A percentile compares a stretch with the other conserved stretches of the same genome.
Conservation (phyloP, 2,329 filamentous ascomycete genomes). For the Paramyrothecium sp. region DNA sequence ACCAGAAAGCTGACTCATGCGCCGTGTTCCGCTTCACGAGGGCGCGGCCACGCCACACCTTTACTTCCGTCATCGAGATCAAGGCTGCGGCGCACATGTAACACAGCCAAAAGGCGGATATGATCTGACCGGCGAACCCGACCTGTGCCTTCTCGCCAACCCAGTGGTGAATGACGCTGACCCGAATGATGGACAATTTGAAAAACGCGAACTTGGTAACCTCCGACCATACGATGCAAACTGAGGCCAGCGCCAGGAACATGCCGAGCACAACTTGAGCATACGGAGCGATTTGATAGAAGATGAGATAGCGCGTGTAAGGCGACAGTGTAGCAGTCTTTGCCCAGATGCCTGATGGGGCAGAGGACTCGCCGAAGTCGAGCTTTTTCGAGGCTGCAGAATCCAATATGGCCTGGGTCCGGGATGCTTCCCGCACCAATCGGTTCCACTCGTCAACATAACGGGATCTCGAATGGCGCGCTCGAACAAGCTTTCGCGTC, state of each 20-base stretch:
- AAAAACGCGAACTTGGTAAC: slow-evolving; percentile 80
- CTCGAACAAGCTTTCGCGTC: slow-evolving; percentile 76
- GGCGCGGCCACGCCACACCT: slow-evolving; percentile 95
- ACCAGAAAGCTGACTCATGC: slow-evolving; percentile 93
- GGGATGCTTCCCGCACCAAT: slow-evolving; percentile 70
- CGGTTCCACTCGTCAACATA: slow-evolving; percentile 85
- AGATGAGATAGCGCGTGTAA: slow-evolving; percentile 74
- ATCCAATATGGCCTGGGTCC: slow-evolving; percentile 80
- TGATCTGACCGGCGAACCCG: slow-evolving; percentile 81
- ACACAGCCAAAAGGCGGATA: slow-evolving; percentile 83
- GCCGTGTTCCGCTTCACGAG: slow-evolving; percentile 89
- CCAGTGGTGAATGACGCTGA: slow-evolving; percentile 73
- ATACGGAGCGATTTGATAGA: slow-evolving; percentile 72
- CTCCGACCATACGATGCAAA: slow-evolving; percentile 90
- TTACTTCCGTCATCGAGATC: slow-evolving; percentile 84
- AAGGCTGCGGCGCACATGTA: slow-evolving; percentile 96
- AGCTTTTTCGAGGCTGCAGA: slow-evolving; percentile 78
- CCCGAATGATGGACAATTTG: slow-evolving; percentile 66
- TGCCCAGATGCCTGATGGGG: slow-evolving; percentile 53
- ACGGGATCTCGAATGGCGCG: slow-evolving; percentile 77
- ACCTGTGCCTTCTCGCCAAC: slow-evolving; percentile 70
- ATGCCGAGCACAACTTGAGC: slow-evolving; percentile 63
- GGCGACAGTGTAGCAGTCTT: slow-evolving; percentile 68
- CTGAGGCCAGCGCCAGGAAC: slow-evolving; percentile 71
- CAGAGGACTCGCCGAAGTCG: slow-evolving; percentile 64